Base-by-base conservation (phyloP, 2,329 filamentous ascomycete genomes). In the Cucurbitaria berberidis region DNA sequence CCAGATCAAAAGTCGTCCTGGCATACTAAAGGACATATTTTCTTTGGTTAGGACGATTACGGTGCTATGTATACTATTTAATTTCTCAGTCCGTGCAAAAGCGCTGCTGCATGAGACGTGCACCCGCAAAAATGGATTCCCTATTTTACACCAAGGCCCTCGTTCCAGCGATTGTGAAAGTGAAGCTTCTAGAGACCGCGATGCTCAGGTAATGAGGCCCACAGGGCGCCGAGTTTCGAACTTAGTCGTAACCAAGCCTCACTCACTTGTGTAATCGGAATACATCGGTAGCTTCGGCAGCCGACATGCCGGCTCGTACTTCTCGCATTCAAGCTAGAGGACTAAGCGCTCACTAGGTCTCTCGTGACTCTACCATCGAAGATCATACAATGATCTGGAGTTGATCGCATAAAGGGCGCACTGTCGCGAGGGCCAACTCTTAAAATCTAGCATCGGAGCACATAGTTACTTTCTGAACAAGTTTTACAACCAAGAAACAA, bases 261-360 rank as follows among this genome's bases (percentile, higher is more conserved):
- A 15, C 13, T 15, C 3, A 2, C 19, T 39, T 21, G 9, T 21
- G 9, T 24, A n/a, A 7, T 32, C 15, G 29, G 18, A 16, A 16
- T 9, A 24, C 24, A n/a, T 45, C 42, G 42, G 42, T 15, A 19
- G 9, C 1, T 15, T 16, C 29, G 29, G 29, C 13, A 15, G 13
- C 42, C 42, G 42, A 45, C n/a, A n/a, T 32, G 18, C 42, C 42
- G 42, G 26, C 42, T 45, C 42, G 42, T 45, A 45, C 42, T n/a
- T 13, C 29, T 45, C 42, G 42, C 29, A 35, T 45, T 34, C 19
- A 18, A 15, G 6, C 41, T 18, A 16, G 24, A 15, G 29, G 19
- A 13, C 41, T 18, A 16, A 39, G 21, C 13, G 36, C 13, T 22
- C 36, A 16, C 15, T 15, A 39, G 36, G 15, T 21, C 19, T 24